Percentiles rank a stretch among this genome's conserved stretches.
phyloP scores from a whole-genome alignment of 2,329 filamentous ascomycete genomes.

The Colletotrichum godetiae region DNA sequence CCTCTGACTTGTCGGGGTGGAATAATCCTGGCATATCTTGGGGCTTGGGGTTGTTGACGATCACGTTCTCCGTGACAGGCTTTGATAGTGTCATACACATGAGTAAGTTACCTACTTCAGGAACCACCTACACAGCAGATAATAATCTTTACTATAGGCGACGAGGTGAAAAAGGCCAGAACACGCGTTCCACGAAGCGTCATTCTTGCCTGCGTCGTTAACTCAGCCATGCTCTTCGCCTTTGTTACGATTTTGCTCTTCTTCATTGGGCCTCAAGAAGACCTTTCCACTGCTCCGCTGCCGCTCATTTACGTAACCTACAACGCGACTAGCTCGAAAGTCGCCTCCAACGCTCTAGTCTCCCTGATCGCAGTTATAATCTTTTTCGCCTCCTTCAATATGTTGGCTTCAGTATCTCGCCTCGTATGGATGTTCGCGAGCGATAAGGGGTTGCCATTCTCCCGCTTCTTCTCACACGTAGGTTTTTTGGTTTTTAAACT shows the following conservation, averaged over 20 bases:
- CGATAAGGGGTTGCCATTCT: not conserved
- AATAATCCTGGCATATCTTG: not conserved
- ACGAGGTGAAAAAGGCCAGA: not conserved
- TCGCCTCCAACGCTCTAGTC: not conserved
- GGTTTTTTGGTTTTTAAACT: not conserved
- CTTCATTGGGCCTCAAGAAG: not conserved
- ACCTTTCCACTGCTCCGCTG: not conserved
- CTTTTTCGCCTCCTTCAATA: not conserved
- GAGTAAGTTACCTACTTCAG: not conserved
- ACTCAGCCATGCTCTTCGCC: not conserved
- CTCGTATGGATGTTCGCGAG: not conserved
- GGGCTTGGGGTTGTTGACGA: not conserved
- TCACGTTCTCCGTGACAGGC: not conserved
- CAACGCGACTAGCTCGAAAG: not conserved
- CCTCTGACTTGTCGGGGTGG: not conserved
- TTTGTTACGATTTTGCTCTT: not conserved
- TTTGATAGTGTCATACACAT: slow-evolving; percentile 1
- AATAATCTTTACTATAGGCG: not conserved
- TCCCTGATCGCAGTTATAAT: not conserved
- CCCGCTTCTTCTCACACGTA: not conserved
- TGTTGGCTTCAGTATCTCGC: not conserved
- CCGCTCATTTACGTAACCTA: not conserved
- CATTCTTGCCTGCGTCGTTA: not conserved
- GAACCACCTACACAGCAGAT: too few relatives aligned
- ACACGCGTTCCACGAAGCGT: slow-evolving; percentile 1